phyloP scores from a whole-genome alignment of 179 eudicot genomes.

The Heliamphora pulchella region DNA sequence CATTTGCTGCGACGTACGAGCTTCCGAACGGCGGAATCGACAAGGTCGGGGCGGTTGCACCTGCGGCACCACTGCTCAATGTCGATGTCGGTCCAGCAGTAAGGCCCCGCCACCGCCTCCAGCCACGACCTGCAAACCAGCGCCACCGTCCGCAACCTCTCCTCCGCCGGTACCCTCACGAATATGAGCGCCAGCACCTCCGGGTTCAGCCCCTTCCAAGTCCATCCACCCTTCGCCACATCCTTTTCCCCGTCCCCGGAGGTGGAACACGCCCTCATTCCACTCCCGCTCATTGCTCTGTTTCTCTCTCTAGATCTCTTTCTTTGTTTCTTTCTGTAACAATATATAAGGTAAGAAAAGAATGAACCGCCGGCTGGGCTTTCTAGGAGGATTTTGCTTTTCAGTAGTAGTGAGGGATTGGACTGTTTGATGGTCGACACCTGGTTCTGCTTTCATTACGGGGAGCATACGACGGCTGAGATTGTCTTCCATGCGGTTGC shows the following conservation, averaged over 20 bases:
- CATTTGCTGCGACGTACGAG: constrained; percentile 23
- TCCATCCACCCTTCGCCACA: neutral
- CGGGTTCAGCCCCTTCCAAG: constrained; percentile 21
- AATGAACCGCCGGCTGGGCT: neutral
- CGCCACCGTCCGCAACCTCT: constrained; percentile 15
- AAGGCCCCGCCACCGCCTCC: constrained; percentile 20
- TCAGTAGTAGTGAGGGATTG: neutral
- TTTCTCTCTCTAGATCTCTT: neutral
- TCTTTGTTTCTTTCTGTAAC: too few relatives aligned
- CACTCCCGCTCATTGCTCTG: neutral
- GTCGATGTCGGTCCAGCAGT: constrained; percentile 27
- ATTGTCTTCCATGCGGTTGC: neutral
- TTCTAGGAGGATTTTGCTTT: neutral
- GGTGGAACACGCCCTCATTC: neutral
- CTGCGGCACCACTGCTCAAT: constrained; percentile 19
- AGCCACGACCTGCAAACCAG: constrained; percentile 24
- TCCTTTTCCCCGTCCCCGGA: neutral
- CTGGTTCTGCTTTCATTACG: neutral
- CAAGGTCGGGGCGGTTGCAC: neutral
- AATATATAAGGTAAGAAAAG: too few relatives aligned
- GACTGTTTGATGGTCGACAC: neutral
- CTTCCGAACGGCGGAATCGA: constrained; percentile 25
- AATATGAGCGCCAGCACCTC: constrained; percentile 23
- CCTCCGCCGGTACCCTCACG: constrained; percentile 16
- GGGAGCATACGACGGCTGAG: neutral